phyloP scores from a whole-genome alignment of 169 alveolate genomes.

The Plasmodium gonderi region DNA sequence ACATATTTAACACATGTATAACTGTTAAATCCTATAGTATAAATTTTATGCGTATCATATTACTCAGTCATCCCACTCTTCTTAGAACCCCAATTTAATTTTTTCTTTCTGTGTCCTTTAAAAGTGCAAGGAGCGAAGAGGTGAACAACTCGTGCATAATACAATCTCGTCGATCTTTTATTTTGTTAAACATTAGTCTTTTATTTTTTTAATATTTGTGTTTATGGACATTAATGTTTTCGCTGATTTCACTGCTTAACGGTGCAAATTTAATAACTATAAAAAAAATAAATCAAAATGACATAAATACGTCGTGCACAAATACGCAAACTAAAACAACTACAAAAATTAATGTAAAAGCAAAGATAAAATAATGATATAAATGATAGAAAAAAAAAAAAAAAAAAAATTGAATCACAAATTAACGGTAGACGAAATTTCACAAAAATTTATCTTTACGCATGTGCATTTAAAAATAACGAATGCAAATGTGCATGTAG shows the following conservation, averaged over 20 bases:
- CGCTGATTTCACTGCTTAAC: constrained; percentile 9
- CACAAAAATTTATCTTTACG: not conserved
- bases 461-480: not conserved
- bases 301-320: not conserved
- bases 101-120: no score
- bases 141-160: no score
- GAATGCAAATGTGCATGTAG: not conserved
- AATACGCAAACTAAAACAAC: not conserved
- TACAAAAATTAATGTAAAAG: not conserved
- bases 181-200: not conserved
- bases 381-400: not conserved
- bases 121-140: no score
- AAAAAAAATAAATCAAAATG: not conserved
- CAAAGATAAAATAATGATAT: not conserved
- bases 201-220: not conserved
- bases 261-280: no score
- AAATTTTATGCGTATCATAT: no score
- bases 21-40: no score
- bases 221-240: not conserved
- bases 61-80: no score
- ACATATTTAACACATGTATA: no score
- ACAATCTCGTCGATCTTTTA: no score
- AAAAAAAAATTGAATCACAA: not conserved
- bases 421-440: not conserved
- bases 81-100: no score